These are phyloP conservation scores for Sabuloglossum arenarium DNA, from an alignment of 495 filamentous ascomycete species.

Conservation along the genomic window DNA sequence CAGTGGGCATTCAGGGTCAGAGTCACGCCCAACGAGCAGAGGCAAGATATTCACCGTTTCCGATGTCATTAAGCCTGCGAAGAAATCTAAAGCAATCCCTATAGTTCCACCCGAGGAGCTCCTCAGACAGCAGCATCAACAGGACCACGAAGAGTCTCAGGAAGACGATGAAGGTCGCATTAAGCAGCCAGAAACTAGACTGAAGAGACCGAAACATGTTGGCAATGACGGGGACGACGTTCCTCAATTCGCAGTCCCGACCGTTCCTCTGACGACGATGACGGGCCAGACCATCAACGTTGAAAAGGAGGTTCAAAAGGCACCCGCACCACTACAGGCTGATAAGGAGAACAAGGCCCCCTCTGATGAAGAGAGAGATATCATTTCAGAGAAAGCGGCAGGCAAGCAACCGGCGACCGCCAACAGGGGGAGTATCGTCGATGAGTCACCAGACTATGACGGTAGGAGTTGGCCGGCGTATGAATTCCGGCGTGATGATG, in stretches of 20 bases:
- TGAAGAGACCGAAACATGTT: constrained; percentile 48
- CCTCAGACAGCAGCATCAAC: constrained; percentile 8
- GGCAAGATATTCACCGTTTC: constrained; percentile 5
- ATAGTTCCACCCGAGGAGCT: constrained; percentile 47
- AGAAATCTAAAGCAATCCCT: constrained; percentile 63
- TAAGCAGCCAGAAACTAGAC: constrained; percentile 32
- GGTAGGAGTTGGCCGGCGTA: constrained; percentile 23
- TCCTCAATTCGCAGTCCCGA: constrained; percentile 46
- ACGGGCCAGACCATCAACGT: constrained; percentile 16
- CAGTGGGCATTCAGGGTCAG: constrained; percentile 8
- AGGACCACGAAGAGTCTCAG: constrained; percentile 20
- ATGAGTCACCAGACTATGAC: constrained; percentile 14
- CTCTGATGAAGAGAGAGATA: neutral
- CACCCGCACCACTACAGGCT: constrained; percentile 16
- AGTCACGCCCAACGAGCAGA: neutral
- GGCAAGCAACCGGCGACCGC: neutral
- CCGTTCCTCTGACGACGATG: constrained; percentile 18
- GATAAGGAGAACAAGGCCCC: constrained; percentile 27
- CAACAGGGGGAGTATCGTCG: constrained; percentile 8
- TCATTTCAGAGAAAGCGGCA: constrained; percentile 8
- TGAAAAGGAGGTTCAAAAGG: neutral
- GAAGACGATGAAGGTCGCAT: constrained; percentile 23
- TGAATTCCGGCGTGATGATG: constrained; percentile 21
- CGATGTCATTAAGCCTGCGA: constrained; percentile 39
- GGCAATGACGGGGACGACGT: constrained; percentile 43